phyloP scores from a whole-genome alignment of 257 asterid species.

The Schizonepeta tenuifolia region DNA sequence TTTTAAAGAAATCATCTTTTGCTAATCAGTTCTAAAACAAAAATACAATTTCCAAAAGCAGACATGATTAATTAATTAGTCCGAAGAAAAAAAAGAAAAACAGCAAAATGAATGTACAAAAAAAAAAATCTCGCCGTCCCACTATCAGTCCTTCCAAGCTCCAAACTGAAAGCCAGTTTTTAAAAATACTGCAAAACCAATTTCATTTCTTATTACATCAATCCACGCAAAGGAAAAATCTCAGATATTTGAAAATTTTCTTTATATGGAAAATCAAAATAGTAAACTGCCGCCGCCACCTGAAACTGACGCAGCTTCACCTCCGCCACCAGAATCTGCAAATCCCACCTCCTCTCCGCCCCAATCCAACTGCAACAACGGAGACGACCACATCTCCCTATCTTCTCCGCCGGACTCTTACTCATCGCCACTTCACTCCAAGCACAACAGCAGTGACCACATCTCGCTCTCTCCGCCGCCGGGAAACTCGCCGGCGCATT shows the following conservation, averaged over 20 bases:
- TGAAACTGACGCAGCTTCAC: constrained; percentile 21
- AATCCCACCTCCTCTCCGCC: constrained; percentile 25
- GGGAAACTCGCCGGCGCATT: constrained; percentile 52
- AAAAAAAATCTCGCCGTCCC: background rate
- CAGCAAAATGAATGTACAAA: background rate
- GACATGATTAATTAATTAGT: background rate
- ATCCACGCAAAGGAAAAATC: background rate
- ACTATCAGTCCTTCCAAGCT: constrained; percentile 8
- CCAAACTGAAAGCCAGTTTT: background rate
- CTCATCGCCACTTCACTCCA: constrained; percentile 43
- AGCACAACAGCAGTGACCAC: constrained; percentile 43
- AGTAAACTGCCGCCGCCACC: constrained; percentile 29
- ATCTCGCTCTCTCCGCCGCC: constrained; percentile 47
- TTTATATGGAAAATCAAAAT: constrained; percentile 37
- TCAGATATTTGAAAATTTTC: background rate
- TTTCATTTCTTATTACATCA: background rate
- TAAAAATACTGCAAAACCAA: background rate
- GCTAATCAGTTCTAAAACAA: constrained; percentile 2
- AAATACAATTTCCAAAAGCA: constrained; percentile 27
- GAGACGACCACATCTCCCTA: constrained; percentile 49
- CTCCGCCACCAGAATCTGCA: constrained; percentile 8
- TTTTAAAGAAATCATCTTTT: background rate
- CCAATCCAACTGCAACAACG: constrained; percentile 34
- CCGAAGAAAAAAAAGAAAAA: background rate
- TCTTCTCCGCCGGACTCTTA: constrained; percentile 38